Base-by-base conservation (phyloP, 2,329 filamentous ascomycete genomes). In the Hypoxylon sp. region DNA sequence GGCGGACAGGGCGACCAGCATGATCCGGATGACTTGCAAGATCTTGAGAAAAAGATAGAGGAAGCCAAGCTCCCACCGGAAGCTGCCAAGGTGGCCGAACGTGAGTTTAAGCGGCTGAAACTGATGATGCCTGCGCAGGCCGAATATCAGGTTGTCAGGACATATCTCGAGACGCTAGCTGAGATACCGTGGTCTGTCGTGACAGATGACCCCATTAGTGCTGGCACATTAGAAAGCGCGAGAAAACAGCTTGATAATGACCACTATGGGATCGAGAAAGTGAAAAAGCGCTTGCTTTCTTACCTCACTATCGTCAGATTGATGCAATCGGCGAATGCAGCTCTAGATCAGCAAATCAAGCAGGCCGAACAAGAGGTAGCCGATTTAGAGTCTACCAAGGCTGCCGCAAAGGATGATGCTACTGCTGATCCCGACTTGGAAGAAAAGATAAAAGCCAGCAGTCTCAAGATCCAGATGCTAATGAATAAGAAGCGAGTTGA, bases 41-140 rank as follows among this genome's bases (percentile, higher is more conserved):
- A 98, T 78, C 85, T 99, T 51, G 93, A 94, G 81, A 94, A 95
- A 83, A 93, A 92, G 78, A 84, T 99, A 8, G 90, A 96, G 53
- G 91, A 90, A 50, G 94, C 95, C 0, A 89, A 91, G 70, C 85
- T 99, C 46, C 92, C 92, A 0, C 87, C 92, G 0, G 96, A 99
- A 71, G 94, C 94, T 5, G 87, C 91, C 68, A 98, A 96, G 82
- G 90, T 97, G n/a, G 95, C 94, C 1, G 92, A 97, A 64, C 88
- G 94, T 58, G 96, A 99, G 79, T 80, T 99, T 51, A 93, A 93
- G 76, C 87, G 96, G 22, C 82, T 99, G 68, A 92, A 92, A 76
- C 97, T 97, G 83, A 98, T 98, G 93, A 94, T 94, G 76, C 94
- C 96, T 0, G 93, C 93, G 55, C 96, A 98, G 78, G 95, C 97